Base-by-base conservation (phyloP, 495 filamentous ascomycete genomes). In the Penicillium goetzii region DNA sequence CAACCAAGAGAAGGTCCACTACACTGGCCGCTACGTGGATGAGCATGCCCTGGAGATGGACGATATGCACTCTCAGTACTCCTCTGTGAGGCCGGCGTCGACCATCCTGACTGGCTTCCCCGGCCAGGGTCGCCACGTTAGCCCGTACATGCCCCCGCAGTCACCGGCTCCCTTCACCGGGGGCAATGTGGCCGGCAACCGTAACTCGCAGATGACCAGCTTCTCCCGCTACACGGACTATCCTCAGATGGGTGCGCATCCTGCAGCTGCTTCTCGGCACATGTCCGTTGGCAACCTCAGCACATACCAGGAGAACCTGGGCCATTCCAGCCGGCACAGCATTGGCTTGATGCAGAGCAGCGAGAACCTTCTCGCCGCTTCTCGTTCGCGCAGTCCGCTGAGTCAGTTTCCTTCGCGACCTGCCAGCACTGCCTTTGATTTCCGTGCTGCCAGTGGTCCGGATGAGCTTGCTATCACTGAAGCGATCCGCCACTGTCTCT, bases 41-140 rank as follows among this genome's bases (percentile, higher is more conserved):
- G 80, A 81, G 40, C 71, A 68, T 53, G 87, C 78, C 19, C 92
- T 92, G 78, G 95, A 98, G 74, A 92, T 98, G 89, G 95, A 99
- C 71, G 95, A 99, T 69, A 95, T 97, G 84, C 93, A 94, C 70
- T 96, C 92, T 1, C 86, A 96, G 58, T 97, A 98, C 77, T 97
- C 94, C 10, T 96, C 93, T 2, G 91, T 93, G 64, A 93, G 92
- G 76, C 95, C 96, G 25, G 91, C 93, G 3, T 97, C 93, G 0
- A 92, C 90, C 3, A 90, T 99, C 62, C 84, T 99, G 49, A 95
- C 92, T 36, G 93, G 93, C 56, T 91, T 97, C 77, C 90, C 87
- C 26, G 82, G 84, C 23, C 85, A 88, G 55, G 84, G 86, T 49
- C 81, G 80, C 19, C 66, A 79, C 62, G 59, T 60, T 14, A 80